phyloP scores from a whole-genome alignment of 305 asterid species.

The Fraxinus greggii region DNA sequence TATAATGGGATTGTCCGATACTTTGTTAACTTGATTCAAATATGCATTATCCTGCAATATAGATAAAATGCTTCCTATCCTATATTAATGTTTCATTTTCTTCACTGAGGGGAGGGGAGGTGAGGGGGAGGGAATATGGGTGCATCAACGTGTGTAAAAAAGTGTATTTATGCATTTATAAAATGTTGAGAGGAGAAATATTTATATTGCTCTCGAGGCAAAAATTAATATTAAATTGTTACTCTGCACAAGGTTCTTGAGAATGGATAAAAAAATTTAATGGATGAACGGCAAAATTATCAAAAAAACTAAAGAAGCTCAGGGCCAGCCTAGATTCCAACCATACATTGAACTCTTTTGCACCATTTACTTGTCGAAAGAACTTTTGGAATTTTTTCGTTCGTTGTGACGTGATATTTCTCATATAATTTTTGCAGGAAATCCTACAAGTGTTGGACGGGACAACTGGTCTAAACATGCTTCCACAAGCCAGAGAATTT shows the following conservation, averaged over 20 bases:
- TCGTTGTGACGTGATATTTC: background rate
- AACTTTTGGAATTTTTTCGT: background rate
- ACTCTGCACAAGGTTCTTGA: background rate
- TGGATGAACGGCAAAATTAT: background rate
- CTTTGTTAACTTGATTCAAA: background rate
- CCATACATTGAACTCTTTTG: background rate
- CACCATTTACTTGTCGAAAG: background rate
- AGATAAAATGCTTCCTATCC: background rate
- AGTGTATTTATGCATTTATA: background rate
- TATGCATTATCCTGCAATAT: background rate
- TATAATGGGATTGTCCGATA: background rate
- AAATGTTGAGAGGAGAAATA: background rate
- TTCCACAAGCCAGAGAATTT: constrained; percentile 97
- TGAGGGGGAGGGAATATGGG: background rate
- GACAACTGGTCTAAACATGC: constrained; percentile 96
- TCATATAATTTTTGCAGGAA: constrained; percentile 51
- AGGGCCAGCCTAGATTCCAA: background rate
- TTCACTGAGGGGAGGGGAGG: background rate
- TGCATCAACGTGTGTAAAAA: background rate
- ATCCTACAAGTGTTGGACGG: constrained; percentile 90
- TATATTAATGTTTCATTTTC: background rate
- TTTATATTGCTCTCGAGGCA: background rate
- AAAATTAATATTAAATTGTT: background rate
- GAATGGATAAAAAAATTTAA: background rate
- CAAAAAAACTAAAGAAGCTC: background rate